These are phyloP conservation scores for Calcarisporium arbuscula DNA, from an alignment of 2,329 filamentous ascomycete genomes.

Conservation along the genomic window DNA sequence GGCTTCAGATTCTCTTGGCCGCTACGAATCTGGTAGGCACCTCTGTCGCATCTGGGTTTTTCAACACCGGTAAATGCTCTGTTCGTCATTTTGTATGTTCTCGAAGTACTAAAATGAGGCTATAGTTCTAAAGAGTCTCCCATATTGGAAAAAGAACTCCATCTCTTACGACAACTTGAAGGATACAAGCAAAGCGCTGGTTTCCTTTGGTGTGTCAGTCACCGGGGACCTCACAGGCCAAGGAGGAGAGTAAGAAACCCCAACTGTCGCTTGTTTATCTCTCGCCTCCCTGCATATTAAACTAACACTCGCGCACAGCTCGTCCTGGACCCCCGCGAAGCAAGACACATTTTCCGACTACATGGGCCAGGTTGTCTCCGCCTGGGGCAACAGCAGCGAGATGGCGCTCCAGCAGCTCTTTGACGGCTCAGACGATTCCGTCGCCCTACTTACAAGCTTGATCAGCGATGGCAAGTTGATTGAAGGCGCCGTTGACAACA, in stretches of 20 bases:
- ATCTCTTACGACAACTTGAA: too few relatives aligned
- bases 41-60: slow-evolving; percentile 17
- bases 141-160: too few relatives aligned
- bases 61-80: slow-evolving; percentile 13
- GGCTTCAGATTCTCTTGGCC: slow-evolving; percentile 21
- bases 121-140: too few relatives aligned
- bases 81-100: too few relatives aligned
- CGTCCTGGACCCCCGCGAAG: slow-evolving; percentile 18
- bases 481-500: slow-evolving; percentile 9
- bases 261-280: too few relatives aligned
- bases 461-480: slow-evolving; percentile 24
- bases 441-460: slow-evolving; percentile 16
- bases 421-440: slow-evolving; percentile 13
- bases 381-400: slow-evolving; percentile 16
- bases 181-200: too few relatives aligned
- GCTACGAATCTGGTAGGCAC: slow-evolving; percentile 19
- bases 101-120: too few relatives aligned
- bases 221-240: too few relatives aligned
- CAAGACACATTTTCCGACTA: slow-evolving; percentile 21
- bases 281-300: too few relatives aligned
- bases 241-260: too few relatives aligned
- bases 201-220: too few relatives aligned
- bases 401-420: slow-evolving; percentile 15
- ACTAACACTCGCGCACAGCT: too few relatives aligned
- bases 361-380: slow-evolving; percentile 19